phyloP scores from a whole-genome alignment of 2,329 filamentous ascomycete species.

The Sporothrix pallida region DNA sequence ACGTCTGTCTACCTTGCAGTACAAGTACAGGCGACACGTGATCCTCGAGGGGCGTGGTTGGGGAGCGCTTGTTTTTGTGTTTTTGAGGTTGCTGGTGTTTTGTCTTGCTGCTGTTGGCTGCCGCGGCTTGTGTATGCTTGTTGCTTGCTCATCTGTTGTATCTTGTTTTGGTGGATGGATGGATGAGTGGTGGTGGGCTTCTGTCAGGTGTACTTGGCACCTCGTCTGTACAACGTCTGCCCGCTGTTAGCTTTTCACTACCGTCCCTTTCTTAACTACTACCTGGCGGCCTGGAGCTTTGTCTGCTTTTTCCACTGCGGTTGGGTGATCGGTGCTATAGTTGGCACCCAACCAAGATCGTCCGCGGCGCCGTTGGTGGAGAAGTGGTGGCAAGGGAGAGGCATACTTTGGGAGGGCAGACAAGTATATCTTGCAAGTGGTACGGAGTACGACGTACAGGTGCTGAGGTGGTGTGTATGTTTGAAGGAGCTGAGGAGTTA shows the following conservation, averaged over 20 bases:
- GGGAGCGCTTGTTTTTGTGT: neutral
- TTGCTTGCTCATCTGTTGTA: neutral
- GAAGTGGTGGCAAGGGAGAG: constrained; percentile 18
- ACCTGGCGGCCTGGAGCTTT: neutral
- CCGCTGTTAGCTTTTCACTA: neutral
- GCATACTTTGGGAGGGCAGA: neutral
- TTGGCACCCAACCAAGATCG: constrained; percentile 24
- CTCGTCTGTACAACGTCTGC: constrained; percentile 7
- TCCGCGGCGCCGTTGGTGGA: constrained; percentile 18
- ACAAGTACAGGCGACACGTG: constrained; percentile 14
- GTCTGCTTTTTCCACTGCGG: neutral
- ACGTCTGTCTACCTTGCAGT: constrained; percentile 10
- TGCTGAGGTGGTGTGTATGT: neutral
- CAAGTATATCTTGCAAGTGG: neutral
- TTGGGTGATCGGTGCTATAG: constrained; percentile 1
- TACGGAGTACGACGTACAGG: no score
- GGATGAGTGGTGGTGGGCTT: neutral
- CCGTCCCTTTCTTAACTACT: neutral
- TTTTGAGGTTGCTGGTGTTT: neutral
- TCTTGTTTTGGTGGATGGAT: neutral
- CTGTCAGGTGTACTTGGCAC: neutral
- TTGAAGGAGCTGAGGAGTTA: neutral
- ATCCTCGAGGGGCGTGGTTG: neutral
- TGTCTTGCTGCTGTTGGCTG: neutral
- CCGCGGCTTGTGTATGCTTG: constrained; percentile 4